Evolutionary conservation across 2,329 filamentous ascomycete species (phyloP).

Genomic region (Paraphaeosphaeria minitans): DNA sequence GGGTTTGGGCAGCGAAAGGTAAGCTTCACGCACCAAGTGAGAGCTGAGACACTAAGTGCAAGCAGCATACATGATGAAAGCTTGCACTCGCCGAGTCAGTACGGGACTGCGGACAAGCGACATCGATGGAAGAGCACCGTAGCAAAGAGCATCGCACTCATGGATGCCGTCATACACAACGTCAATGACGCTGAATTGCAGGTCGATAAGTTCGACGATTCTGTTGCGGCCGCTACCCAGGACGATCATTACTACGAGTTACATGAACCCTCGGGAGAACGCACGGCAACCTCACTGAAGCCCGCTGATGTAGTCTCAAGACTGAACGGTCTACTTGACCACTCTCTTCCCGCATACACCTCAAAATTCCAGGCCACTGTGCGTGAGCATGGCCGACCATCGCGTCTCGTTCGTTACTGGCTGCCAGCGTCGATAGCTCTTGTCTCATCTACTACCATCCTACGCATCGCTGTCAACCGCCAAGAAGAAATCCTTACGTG

Average conservation of each 20-base stretch:
- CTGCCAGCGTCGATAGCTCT: constrained; percentile 73
- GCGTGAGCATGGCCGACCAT: constrained; percentile 73
- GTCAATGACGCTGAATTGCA: constrained; percentile 65
- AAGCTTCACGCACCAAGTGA: background rate
- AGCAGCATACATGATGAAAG: constrained; percentile 66
- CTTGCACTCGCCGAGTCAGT: constrained; percentile 48
- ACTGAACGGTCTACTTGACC: constrained; percentile 70
- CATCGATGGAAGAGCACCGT: constrained; percentile 75
- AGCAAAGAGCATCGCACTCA: constrained; percentile 78
- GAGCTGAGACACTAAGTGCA: constrained; percentile 15
- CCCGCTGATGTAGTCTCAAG: constrained; percentile 67
- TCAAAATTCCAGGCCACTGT: constrained; percentile 62
- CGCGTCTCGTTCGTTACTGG: constrained; percentile 83
- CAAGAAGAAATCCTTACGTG: constrained; percentile 79
- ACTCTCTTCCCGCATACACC: constrained; percentile 71
- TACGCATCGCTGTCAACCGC: constrained; percentile 76
- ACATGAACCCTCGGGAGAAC: constrained; percentile 45
- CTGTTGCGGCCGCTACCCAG: constrained; percentile 61
- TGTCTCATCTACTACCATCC: constrained; percentile 80
- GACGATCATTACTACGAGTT: constrained; percentile 54
- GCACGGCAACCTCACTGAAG: constrained; percentile 41
- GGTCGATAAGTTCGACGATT: constrained; percentile 60
- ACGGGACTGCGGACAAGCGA: constrained; percentile 53
- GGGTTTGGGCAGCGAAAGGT: constrained; percentile 66
- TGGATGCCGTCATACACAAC: constrained; percentile 82